Evolutionary conservation across 768 basidiomycete species (phyloP), one percentile per base, ranked within the genome.

Genomic region (Naematelia aurantialba): DNA sequence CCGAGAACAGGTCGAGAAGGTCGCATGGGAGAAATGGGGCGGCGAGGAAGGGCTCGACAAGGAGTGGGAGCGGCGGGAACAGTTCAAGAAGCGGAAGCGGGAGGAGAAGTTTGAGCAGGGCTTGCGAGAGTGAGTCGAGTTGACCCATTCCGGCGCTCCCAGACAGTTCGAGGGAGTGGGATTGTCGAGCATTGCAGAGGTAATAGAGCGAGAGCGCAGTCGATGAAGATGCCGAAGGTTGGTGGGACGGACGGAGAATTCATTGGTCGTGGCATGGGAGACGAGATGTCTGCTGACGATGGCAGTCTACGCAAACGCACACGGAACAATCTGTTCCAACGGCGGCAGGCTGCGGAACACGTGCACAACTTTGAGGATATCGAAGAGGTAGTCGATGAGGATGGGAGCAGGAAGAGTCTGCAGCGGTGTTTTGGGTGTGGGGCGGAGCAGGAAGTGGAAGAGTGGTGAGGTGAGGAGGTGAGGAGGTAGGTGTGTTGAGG

Each of bases 11-110:
- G 77, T 77, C 1, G 96, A 99, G 76, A 89, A 87, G 46, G 97
- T 93, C 77, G 94, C 96, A 3, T 96, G 87, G 88, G 87, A 89
- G 74, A 99, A 99, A 78, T 99, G 96, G 96, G 93, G 91, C 0
- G 89, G 91, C 1, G 83, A 89, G 8, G 92, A 96, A 75, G 90
- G 85, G 10, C 77, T 99, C 49, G 94, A 98, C 69, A 83, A 82
- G 4, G 94, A 97, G 72, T 98, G 86, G 76, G 87, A 89, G 66
- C 81, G 82, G 30, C 83, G 93, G 53, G 83, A 83, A 53, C 82
- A 81, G 21, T 89, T 89, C 70, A 94, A 92, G 81, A 88, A 86
- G 72, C 86, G 87, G 71, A 89, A 90, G 77, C 89, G 89, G 81
- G 89, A 89, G 66, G 90, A 86, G 75, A 98, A 99, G 73, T 98